These are phyloP conservation scores for Bryoerythrophyllum caledonicum DNA, from an alignment of 225 moss, liverwort and hornwort species.

Conservation along the genomic window DNA sequence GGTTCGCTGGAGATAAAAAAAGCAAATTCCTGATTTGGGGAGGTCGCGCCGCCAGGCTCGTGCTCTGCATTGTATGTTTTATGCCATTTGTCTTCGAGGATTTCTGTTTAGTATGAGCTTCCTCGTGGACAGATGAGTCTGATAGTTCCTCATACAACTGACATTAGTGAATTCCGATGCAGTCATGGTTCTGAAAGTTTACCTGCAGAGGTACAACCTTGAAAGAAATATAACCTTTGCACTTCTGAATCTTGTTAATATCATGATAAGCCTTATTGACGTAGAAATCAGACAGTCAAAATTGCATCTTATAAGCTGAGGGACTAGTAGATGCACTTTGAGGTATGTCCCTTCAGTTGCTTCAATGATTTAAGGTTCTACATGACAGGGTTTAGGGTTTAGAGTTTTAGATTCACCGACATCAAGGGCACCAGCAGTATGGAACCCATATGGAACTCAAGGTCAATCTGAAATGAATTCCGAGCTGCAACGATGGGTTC, in stretches of 20 bases:
- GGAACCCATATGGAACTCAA: constrained; percentile 30
- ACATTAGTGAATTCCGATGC: not conserved
- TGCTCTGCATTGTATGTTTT: not conserved
- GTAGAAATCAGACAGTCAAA: not conserved
- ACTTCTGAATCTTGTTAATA: too few species aligned
- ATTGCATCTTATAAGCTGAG: constrained; percentile 41
- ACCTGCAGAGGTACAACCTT: not conserved
- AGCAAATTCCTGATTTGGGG: not conserved
- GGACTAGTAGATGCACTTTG: constrained; percentile 62
- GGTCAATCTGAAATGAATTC: constrained; percentile 8
- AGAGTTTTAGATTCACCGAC: too few species aligned
- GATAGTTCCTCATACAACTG: not conserved
- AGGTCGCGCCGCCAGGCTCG: not conserved
- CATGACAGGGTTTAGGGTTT: too few species aligned
- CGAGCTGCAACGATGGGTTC: constrained; percentile 21
- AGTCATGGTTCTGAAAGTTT: not conserved
- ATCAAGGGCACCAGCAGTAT: not conserved
- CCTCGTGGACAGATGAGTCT: not conserved
- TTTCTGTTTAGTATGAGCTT: not conserved
- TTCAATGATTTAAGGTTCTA: constrained; percentile 12
- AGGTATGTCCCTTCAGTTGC: too few species aligned
- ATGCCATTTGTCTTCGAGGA: not conserved
- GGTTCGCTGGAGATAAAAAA: not conserved
- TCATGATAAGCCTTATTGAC: not conserved
- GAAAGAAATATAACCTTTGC: not conserved